These are phyloP conservation scores for Saccharomycopsis hybrid DNA, from an alignment of 1,139 yeast genomes.

Conservation along the genomic window DNA sequence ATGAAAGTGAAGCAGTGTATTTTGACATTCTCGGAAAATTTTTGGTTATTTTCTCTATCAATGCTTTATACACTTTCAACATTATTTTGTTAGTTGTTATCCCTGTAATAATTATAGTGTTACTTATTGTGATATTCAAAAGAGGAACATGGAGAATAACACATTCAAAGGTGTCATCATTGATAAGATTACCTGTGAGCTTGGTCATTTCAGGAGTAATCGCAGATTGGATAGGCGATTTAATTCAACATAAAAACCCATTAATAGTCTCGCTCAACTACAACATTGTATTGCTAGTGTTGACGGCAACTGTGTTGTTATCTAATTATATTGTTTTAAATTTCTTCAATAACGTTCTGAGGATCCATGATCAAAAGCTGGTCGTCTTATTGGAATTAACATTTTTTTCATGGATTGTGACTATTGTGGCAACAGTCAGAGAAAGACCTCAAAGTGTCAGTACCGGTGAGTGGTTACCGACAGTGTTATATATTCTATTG, in stretches of 20 bases:
- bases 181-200: slow-evolving; percentile 43
- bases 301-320: slow-evolving; percentile 41
- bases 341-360: slow-evolving; percentile 42
- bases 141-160: slow-evolving; percentile 45
- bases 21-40: slow-evolving; percentile 52
- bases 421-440: slow-evolving; percentile 45
- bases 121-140: slow-evolving; percentile 42
- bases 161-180: slow-evolving; percentile 39
- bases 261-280: slow-evolving; percentile 54
- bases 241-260: slow-evolving; percentile 41
- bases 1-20: slow-evolving; percentile 44
- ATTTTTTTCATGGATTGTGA: slow-evolving; percentile 47
- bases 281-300: slow-evolving; percentile 41
- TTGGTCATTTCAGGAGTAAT: slow-evolving; percentile 37
- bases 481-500: slow-evolving; percentile 45
- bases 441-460: slow-evolving; percentile 41
- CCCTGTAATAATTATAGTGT: slow-evolving; percentile 47
- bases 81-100: slow-evolving; percentile 43
- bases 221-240: slow-evolving; percentile 34
- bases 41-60: slow-evolving; percentile 50
- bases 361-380: slow-evolving; percentile 67
- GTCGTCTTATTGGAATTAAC: slow-evolving; percentile 55
- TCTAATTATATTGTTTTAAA: slow-evolving; percentile 53
- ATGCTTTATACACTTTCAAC: slow-evolving; percentile 41
- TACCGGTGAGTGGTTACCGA: slow-evolving; percentile 55